Percentiles rank a stretch among this genome's conserved stretches.
Evolutionary conservation across 306 rosid genomes (phyloP).

Genomic region (Medicago lupulina): DNA sequence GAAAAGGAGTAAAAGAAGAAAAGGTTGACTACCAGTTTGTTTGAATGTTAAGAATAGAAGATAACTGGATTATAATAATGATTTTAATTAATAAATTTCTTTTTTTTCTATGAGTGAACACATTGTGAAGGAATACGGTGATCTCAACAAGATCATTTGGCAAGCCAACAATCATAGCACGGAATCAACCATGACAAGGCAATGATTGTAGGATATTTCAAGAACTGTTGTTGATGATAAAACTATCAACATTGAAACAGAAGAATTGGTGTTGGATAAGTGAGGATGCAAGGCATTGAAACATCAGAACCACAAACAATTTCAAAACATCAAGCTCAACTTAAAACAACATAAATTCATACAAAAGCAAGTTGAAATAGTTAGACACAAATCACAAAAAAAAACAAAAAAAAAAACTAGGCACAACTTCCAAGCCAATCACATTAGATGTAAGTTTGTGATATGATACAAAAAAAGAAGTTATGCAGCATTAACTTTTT

Average conservation of each 20-base stretch:
- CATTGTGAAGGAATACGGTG: no score
- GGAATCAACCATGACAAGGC: no score
- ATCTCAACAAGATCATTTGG: no score
- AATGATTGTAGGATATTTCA: not conserved
- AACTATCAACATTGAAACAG: not conserved
- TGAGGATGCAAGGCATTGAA: no score
- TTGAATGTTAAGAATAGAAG: not conserved
- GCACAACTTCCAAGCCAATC: conserved; percentile 18
- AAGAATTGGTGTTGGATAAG: not conserved
- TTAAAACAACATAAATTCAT: conserved; percentile 24
- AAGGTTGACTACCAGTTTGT: not conserved
- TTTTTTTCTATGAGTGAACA: no score
- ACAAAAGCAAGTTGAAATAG: not conserved
- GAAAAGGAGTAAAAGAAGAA: no score
- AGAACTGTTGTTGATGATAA: not conserved
- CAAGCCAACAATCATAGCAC: no score
- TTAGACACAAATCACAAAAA: no score
- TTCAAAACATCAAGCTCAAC: not conserved
- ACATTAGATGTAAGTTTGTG: not conserved
- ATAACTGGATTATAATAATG: no score
- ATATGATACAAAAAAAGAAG: not conserved
- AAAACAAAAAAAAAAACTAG: no score
- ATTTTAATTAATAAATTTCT: no score
- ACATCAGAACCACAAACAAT: not conserved
- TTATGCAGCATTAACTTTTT: conserved; percentile 23